phyloP scores from a whole-genome alignment of 257 asterid species.

The Nicotiana tabacum region DNA sequence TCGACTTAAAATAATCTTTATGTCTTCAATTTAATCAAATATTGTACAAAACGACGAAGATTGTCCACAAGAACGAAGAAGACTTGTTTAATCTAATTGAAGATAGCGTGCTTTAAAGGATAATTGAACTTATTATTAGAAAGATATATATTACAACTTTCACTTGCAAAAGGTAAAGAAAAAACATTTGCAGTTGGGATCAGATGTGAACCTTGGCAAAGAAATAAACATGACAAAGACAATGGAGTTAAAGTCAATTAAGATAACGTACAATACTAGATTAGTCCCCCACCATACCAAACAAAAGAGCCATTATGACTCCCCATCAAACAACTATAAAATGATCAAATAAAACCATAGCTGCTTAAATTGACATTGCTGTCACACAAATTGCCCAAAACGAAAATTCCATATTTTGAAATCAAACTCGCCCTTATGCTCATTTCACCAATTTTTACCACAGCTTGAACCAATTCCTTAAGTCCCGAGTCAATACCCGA shows the following conservation, averaged over 20 bases:
- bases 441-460: slow-evolving; percentile 4
- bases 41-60: background rate
- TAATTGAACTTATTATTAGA: background rate
- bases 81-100: background rate
- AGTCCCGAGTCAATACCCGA: slow-evolving; percentile 92
- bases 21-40: background rate
- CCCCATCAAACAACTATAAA: slow-evolving; percentile 4
- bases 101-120: background rate
- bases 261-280: slow-evolving; percentile 7
- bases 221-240: background rate
- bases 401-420: background rate
- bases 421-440: background rate
- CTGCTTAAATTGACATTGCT: background rate
- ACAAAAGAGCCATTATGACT: background rate
- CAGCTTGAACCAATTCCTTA: slow-evolving; percentile 31
- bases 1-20: too few relatives aligned
- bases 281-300: slow-evolving; percentile 1
- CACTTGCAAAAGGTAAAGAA: background rate
- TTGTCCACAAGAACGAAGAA: background rate
- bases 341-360: background rate
- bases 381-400: background rate
- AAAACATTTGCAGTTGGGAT: background rate
- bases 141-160: background rate
- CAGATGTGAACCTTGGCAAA: background rate
- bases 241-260: background rate